Base-by-base conservation (phyloP, 345 rosid species). In the Salix brachista region DNA sequence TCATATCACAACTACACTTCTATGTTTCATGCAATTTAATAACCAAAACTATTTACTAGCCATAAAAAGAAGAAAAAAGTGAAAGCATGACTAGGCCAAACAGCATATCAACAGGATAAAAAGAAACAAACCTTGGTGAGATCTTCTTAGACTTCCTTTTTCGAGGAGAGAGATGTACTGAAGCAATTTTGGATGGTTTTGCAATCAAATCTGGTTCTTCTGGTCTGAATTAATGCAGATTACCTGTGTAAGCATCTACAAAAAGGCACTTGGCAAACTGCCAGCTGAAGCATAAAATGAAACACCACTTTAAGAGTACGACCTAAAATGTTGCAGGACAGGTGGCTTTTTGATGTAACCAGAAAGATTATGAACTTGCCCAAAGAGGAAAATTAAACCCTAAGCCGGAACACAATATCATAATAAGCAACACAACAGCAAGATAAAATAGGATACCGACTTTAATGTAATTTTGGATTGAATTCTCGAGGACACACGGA, bases 81-180 rank as follows among this genome's bases (percentile, higher is more conserved):
- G 16, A 37, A 72, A 69, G 32, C 60, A 46, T 17, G 58, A 30
- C 36, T 44, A 25, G 6, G 56, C 65, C 34, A 52, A n/a, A 54
- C 41, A 37, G 44, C 0, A 14, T 11, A 77, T 61, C 62, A 44
- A 66, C 58, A 79, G 62, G 66, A 79, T 74, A 74, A 73, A 37
- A 72, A 19, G 75, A 67, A 77, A 86, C 84, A 74, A 68, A 89
- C 96, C 82, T 89, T 52, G 80, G 80, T 69, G 77, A 73, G 48
- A 70, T 64, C 79, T 86, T 88, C 73, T 83, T 62, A 65, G 78
- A 82, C 80, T 80, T 83, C 71, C 76, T 87, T 70, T 85, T 86
- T 71, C 69, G 79, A 36, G 86, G 78, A 74, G 88, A 73, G 62
- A 77, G 76, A 78, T 76, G 75, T 19, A 74, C 52, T 23, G 88